phyloP scores from a whole-genome alignment of 768 basidiomycete genomes.

The Pleurotus pulmonarius region DNA sequence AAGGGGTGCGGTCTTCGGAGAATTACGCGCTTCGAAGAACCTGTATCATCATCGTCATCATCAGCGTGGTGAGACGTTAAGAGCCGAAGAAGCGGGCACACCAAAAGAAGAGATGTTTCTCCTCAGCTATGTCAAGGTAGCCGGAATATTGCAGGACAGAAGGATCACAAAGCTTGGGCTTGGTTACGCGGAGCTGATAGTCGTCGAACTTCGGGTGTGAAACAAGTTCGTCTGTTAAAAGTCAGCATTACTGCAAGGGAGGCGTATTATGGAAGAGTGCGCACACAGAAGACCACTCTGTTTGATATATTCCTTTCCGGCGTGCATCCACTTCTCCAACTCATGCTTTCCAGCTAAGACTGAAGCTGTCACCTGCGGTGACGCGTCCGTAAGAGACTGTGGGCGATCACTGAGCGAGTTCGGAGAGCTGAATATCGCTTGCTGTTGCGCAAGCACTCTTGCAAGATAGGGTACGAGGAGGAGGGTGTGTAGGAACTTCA shows the following conservation, averaged over 20 bases:
- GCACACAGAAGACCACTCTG: slow-evolving; percentile 71
- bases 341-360: slow-evolving; percentile 42
- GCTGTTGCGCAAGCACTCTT: neutral
- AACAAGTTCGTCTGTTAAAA: slow-evolving; percentile 55
- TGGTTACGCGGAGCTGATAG: slow-evolving; percentile 58
- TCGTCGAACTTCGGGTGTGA: slow-evolving; percentile 45
- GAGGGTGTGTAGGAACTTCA: neutral
- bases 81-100: slow-evolving; percentile 17
- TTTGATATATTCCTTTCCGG: slow-evolving; percentile 63
- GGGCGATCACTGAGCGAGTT: neutral
- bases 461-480: neutral
- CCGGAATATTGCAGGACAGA: slow-evolving; percentile 77
- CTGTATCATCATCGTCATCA: slow-evolving; percentile 26
- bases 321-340: slow-evolving; percentile 57
- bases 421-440: slow-evolving; percentile 4
- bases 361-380: slow-evolving; percentile 27
- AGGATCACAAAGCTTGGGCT: slow-evolving; percentile 74
- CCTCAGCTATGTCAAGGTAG: slow-evolving; percentile 76
- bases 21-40: slow-evolving; percentile 84
- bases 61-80: neutral
- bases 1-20: slow-evolving; percentile 76
- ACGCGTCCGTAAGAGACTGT: slow-evolving; percentile 27
- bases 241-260: neutral
- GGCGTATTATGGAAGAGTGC: slow-evolving; percentile 19
- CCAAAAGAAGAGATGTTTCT: slow-evolving; percentile 90